Evolutionary conservation across 257 asterid species (phyloP).

Genomic region (Lantana camara): DNA sequence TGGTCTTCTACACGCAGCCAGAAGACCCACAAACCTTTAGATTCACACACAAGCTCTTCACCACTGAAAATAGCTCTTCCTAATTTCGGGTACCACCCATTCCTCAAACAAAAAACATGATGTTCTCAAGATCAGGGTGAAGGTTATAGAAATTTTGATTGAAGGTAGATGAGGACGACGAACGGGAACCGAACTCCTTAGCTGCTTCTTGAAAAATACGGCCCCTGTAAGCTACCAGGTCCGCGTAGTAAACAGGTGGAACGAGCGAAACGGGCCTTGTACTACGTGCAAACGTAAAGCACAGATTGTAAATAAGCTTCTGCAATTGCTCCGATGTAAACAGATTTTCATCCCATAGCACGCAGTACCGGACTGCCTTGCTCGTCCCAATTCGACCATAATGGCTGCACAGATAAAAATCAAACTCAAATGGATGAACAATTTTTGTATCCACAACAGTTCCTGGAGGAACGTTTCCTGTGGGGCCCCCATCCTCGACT

Average conservation of each 20-base stretch:
- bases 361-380: constrained; percentile 62
- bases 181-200: constrained; percentile 42
- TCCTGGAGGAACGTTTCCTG: constrained; percentile 63
- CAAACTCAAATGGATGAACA: constrained; percentile 66
- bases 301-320: constrained; percentile 51
- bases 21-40: constrained; percentile 6
- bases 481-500: constrained; percentile 26
- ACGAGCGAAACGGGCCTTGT: constrained; percentile 73
- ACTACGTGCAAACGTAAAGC: constrained; percentile 75
- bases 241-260: constrained; percentile 73
- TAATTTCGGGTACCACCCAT: background rate
- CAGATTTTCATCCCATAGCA: constrained; percentile 53
- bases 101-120: constrained; percentile 63
- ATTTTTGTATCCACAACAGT: constrained; percentile 69
- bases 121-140: constrained; percentile 52
- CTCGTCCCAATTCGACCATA: constrained; percentile 71
- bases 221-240: constrained; percentile 71
- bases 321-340: constrained; percentile 53
- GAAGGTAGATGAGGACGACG: constrained; percentile 23
- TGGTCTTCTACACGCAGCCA: background rate
- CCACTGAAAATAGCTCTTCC: background rate
- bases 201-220: constrained; percentile 64
- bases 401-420: constrained; percentile 80
- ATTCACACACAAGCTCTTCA: constrained; percentile 31
- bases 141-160: constrained; percentile 40